Base-by-base conservation (phyloP, 768 basidiomycete genomes). In the Candolleomyces aberdarensis region DNA sequence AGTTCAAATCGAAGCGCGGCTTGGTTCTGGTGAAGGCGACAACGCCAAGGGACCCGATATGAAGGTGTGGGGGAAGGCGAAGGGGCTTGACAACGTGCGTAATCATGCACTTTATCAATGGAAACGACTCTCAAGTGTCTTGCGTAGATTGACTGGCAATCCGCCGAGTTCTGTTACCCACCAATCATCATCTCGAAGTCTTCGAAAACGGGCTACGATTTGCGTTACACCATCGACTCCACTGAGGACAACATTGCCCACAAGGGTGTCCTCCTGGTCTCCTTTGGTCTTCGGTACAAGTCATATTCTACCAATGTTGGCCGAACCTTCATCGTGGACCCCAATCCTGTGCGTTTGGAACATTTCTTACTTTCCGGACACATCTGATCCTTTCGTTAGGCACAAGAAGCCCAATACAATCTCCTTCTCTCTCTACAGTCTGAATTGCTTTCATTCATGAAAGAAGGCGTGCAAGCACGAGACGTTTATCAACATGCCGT, bases 111-210 rank as follows among this genome's bases (percentile, higher is more conserved):
- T 29, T 58, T 44, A 7, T 52, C 44, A 19, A 48, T 56, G 15
- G 60, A 54, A 44, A 55, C 47, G 36, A 41, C 61, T 55, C 59
- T 52, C 50, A 17, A 17, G 59, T 3, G 58, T 44, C 11, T 62
- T 26, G 56, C 60, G 14, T 67, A 97, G 92, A 82, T 94, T 59
- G 94, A 99, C 70, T 96, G 92, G 85, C 77, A 80, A n/a, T 83
- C 87, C 2, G 89, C 91, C 6, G 97, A 99, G 73, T 96, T 96
- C 75, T 91, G 92, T 66, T 98, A 96, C 73, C 85, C 92, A 2
- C 95, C 96, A 2, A 96, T 98, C 71, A 92, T 98, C 70, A 96
- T 98, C 66, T 98, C 96, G 6, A 89, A 89, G 46, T 90, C 92
- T 8, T 89, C 89, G 40, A 84, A 81, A 62, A 80, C 83, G 10